Evolutionary conservation across 176 grass and related monocot genomes (phyloP), one percentile per base, ranked within the genome.

Genomic region (barley (Hordeum vulgare)): DNA sequence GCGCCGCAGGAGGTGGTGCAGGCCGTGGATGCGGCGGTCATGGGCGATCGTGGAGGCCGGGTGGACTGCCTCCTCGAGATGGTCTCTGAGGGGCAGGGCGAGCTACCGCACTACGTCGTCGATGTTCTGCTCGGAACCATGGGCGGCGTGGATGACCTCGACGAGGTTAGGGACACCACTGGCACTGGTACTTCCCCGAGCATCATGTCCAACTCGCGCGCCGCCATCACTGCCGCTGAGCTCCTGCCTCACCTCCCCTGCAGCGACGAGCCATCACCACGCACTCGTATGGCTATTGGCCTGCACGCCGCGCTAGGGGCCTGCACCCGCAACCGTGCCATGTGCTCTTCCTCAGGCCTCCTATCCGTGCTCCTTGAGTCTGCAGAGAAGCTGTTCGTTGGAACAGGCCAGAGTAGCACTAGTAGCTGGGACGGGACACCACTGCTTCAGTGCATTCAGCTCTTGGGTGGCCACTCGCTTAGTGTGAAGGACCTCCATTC

Each of bases 301-400:
- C 81, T 98, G 47, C 86, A 85, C 36, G 86, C 85, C 35, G 88
- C 90, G 5, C 86, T 98, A 57, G 74, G 79, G 20, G 89, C 96
- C 33, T 98, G 96, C 80, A 93, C 91, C 0, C 90, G 96, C 61
- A 98, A 98, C 78, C 90, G 96, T 29, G 83, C 96, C 28, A 98
- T 98, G 93, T 98, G 96, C 85, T 98, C 96, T 25, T 84, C 85
- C 8, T 84, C 89, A 1, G 96, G 96, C 18, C 87, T 98, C 76
- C 80, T 98, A 23, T 35, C 81, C 12, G 83, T 86, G 23, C 83
- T 98, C 28, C 76, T 98, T 36, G 81, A 77, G 73, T 91, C 96
- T 54, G 93, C 89, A 21, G 92, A 88, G 74, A 91, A 87, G 68
- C 82, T 98, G 13, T 84, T 97, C 63, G 82, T 88, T 35, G 51